Percentiles rank a stretch among this genome's conserved stretches.
Conservation (phyloP, 2,329 filamentous ascomycete species). For the Fusarium sp. region DNA sequence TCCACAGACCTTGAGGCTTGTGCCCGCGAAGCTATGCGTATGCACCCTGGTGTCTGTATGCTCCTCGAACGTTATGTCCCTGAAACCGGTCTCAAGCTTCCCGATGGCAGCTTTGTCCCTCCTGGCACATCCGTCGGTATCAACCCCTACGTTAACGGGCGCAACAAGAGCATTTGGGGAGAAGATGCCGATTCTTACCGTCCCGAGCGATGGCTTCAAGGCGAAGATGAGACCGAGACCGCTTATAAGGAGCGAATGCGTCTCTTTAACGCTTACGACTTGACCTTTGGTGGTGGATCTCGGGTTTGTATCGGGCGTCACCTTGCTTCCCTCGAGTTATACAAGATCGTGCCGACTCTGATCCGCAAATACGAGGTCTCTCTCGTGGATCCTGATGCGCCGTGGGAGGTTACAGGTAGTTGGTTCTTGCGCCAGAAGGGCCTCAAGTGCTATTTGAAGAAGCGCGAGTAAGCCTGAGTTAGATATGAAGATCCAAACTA, state of each 20-base stretch:
- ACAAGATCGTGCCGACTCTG: conserved; percentile 60
- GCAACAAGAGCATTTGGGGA: conserved; percentile 61
- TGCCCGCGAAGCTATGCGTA: conserved; percentile 63
- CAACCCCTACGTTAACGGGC: conserved; percentile 58
- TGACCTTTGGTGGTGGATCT: conserved; percentile 55
- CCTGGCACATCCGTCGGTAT: conserved; percentile 59
- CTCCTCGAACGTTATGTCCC: conserved; percentile 64
- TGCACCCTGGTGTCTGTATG: conserved; percentile 63
- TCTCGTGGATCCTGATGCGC: conserved; percentile 47
- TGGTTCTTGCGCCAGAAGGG: conserved; percentile 39
- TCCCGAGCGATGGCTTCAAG: conserved; percentile 64
- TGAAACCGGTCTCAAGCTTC: conserved; percentile 53
- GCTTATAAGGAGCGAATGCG: conserved; percentile 53
- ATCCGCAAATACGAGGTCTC: conserved; percentile 61
- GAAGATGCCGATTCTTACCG: conserved; percentile 61
- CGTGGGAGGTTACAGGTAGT: conserved; percentile 38
- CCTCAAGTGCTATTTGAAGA: conserved; percentile 29
- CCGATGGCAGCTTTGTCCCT: conserved; percentile 54
- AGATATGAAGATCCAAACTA: no score
- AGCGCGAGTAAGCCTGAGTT: neutral
- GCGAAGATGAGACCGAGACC: conserved; percentile 22
- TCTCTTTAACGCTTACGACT: conserved; percentile 55
- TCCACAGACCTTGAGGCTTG: conserved; percentile 58
- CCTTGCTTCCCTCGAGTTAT: conserved; percentile 54
- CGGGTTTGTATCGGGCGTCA: conserved; percentile 56